Evolutionary conservation across 116 monocot genomes (phyloP).

Genomic region (Trichopus zeylanicus): DNA sequence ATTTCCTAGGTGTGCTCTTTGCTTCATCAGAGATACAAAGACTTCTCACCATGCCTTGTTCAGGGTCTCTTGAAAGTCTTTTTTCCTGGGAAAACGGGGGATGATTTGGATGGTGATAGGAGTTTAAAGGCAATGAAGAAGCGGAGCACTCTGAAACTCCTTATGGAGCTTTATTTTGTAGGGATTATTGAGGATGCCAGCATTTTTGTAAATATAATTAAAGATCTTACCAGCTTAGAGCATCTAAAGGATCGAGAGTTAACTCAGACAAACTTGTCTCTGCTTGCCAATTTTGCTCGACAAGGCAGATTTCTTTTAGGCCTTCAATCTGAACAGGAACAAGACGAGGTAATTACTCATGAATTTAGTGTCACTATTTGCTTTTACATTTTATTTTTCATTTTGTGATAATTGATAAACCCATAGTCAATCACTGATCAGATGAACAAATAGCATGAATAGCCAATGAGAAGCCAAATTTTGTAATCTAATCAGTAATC

Average conservation of each 20-base stretch:
- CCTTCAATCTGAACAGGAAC: slow-evolving; percentile 64
- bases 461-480: too few species aligned
- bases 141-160: slow-evolving; percentile 82
- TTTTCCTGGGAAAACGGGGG: slow-evolving; percentile 83
- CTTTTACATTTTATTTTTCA: not conserved
- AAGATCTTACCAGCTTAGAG: slow-evolving; percentile 69
- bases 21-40: slow-evolving; percentile 96
- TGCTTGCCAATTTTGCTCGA: slow-evolving; percentile 83
- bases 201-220: slow-evolving; percentile 85
- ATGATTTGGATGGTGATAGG: slow-evolving; percentile 71
- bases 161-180: slow-evolving; percentile 95
- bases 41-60: slow-evolving; percentile 83
- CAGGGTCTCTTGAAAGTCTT: slow-evolving; percentile 90
- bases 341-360: slow-evolving; percentile 53
- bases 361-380: not conserved
- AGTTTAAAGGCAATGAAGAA: slow-evolving; percentile 82
- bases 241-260: slow-evolving; percentile 82
- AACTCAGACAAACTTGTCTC: slow-evolving; percentile 93
- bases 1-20: slow-evolving; percentile 97
- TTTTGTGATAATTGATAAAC: too few species aligned
- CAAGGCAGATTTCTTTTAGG: slow-evolving; percentile 87
- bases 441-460: too few species aligned
- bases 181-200: slow-evolving; percentile 83
- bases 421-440: too few species aligned
- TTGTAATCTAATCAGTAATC: too few species aligned